Conservation (phyloP, 306 rosid species). For the Acacia melanoxylon region DNA sequence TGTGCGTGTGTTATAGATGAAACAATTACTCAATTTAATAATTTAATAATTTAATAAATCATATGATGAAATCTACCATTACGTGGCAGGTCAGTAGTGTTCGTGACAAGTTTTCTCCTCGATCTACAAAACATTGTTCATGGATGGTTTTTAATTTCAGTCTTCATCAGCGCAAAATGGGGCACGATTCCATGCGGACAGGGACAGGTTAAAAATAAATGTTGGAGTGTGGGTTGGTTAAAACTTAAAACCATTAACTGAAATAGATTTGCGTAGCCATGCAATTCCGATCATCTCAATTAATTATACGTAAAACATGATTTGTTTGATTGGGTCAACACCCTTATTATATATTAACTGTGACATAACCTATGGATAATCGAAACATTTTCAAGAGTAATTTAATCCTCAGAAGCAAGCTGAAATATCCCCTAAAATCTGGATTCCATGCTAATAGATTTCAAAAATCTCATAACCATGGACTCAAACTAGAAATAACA, state of each 20-base stretch:
- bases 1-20: not conserved
- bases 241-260: not conserved
- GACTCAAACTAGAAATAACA: no score
- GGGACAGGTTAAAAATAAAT: not conserved
- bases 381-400: not conserved
- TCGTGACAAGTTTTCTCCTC: not conserved
- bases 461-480: not conserved
- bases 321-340: no score
- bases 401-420: not conserved
- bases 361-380: not conserved
- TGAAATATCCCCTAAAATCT: not conserved
- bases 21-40: not conserved
- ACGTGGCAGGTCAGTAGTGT: not conserved
- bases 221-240: not conserved
- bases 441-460: no score
- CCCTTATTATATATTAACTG: not conserved
- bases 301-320: not conserved
- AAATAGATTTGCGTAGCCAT: not conserved
- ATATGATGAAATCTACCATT: not conserved
- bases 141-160: not conserved
- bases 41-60: not conserved
- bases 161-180: not conserved
- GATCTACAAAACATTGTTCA: not conserved
- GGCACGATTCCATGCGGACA: not conserved
- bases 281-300: not conserved